Percentiles rank a stretch among this genome's conserved stretches.
Evolutionary conservation across 192 early-diverging fungal genomes (phyloP).

Genomic region (Linnemannia schmuckeri): DNA sequence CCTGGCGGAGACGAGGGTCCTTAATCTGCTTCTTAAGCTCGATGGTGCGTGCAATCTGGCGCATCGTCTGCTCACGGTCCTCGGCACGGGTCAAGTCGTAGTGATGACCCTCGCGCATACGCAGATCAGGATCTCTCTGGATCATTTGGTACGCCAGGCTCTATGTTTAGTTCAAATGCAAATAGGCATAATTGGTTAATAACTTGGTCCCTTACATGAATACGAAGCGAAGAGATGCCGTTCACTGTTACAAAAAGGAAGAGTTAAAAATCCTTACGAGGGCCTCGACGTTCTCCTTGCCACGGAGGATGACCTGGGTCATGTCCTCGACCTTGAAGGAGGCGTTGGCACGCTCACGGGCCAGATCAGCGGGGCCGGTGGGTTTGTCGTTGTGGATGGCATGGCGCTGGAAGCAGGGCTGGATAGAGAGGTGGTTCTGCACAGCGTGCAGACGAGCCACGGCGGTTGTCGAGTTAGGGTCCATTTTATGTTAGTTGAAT

Average conservation of each 20-base stretch:
- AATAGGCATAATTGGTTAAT: neutral
- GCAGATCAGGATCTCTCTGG: conserved; percentile 66
- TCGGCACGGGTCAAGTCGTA: conserved; percentile 64
- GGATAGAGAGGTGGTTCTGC: conserved; percentile 55
- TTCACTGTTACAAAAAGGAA: neutral
- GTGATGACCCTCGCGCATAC: conserved; percentile 60
- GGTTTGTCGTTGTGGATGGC: conserved; percentile 55
- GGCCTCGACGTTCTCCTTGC: conserved; percentile 60
- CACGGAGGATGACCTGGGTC: conserved; percentile 60
- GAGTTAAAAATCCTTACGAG: conserved; percentile 39
- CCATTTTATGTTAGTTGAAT: conserved; percentile 26
- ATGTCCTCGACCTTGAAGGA: conserved; percentile 66
- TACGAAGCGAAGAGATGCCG: neutral
- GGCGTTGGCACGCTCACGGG: conserved; percentile 65
- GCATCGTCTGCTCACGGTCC: conserved; percentile 70
- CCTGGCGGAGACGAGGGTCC: conserved; percentile 53
- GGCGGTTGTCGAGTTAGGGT: conserved; percentile 39
- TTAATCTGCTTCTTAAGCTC: conserved; percentile 56
- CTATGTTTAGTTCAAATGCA: neutral
- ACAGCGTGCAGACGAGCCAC: conserved; percentile 50
- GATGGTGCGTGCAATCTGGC: conserved; percentile 62
- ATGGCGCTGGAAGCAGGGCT: conserved; percentile 53
- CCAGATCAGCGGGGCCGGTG: conserved; percentile 65
- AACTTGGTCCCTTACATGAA: neutral
- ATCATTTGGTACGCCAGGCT: conserved; percentile 60